phyloP scores from a whole-genome alignment of 2,329 filamentous ascomycete genomes.

The Aspergillus alliaceus region DNA sequence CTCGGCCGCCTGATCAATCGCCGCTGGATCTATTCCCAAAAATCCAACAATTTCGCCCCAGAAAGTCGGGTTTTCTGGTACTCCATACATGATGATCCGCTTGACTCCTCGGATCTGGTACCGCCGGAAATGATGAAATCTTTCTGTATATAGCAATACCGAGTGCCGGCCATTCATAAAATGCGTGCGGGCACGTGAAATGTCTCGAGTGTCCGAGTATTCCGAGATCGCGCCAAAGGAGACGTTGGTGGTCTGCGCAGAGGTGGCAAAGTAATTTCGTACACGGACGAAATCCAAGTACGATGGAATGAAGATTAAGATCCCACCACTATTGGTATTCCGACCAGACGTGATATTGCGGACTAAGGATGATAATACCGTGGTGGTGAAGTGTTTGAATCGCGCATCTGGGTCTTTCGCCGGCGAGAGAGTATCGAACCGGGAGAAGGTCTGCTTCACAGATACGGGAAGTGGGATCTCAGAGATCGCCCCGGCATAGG shows the following conservation, averaged over 20 bases:
- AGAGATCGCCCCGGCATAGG: constrained; percentile 71
- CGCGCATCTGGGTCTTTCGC: constrained; percentile 79
- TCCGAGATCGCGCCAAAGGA: constrained; percentile 85
- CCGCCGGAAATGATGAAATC: constrained; percentile 95
- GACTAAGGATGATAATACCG: constrained; percentile 72
- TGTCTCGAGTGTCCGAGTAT: constrained; percentile 76
- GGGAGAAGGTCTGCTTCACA: constrained; percentile 83
- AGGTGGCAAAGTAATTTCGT: constrained; percentile 85
- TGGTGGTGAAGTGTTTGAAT: constrained; percentile 86
- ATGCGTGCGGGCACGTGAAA: constrained; percentile 80
- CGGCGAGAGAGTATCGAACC: constrained; percentile 72
- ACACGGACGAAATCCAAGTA: constrained; percentile 95
- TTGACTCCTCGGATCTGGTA: constrained; percentile 79
- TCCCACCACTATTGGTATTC: constrained; percentile 60
- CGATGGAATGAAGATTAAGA: constrained; percentile 84
- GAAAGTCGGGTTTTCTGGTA: constrained; percentile 77
- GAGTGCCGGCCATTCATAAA: constrained; percentile 81
- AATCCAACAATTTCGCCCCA: constrained; percentile 46
- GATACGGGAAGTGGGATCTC: constrained; percentile 64
- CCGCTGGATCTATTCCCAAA: constrained; percentile 39
- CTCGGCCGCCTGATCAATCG: constrained; percentile 59
- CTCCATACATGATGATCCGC: constrained; percentile 81
- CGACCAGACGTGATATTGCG: constrained; percentile 52
- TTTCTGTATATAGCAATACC: constrained; percentile 86
- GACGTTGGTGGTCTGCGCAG: constrained; percentile 55